Conservation (phyloP, 129 eudicot genomes). For the Tanacetum coccineum region DNA sequence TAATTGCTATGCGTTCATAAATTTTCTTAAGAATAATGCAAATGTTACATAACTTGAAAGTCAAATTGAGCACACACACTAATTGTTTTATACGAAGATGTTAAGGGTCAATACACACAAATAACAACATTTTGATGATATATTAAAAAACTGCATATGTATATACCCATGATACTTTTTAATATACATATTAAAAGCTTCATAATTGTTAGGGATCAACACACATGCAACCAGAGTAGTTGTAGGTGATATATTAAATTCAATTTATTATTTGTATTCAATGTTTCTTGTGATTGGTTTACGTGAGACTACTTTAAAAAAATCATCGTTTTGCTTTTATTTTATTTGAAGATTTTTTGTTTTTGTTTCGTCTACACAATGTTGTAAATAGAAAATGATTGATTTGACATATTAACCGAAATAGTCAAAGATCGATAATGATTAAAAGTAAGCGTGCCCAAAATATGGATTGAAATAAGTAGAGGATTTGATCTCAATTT, state of each 20-base stretch:
- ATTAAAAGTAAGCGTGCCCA: too few species aligned
- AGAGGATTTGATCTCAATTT: too few species aligned
- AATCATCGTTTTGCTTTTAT: conserved; percentile 2
- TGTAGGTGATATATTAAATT: conserved; percentile 22
- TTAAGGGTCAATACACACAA: background rate
- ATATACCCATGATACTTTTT: background rate
- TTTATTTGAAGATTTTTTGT: background rate
- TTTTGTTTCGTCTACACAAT: background rate
- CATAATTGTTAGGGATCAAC: conserved; percentile 25
- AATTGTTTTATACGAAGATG: too few species aligned
- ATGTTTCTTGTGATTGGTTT: conserved; percentile 25
- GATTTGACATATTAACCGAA: background rate
- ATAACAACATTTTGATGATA: background rate
- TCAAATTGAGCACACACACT: too few species aligned
- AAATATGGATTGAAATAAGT: too few species aligned
- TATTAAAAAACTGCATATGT: background rate
- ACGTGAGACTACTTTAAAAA: background rate
- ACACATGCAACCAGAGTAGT: conserved; percentile 29
- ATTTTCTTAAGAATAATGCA: too few species aligned
- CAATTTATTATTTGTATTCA: conserved; percentile 25
- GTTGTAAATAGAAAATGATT: background rate
- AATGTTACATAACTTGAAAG: too few species aligned
- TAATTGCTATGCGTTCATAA: too few species aligned
- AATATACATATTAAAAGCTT: conserved; percentile 3
- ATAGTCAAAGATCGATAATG: background rate